Evolutionary conservation across 2,329 filamentous ascomycete genomes (phyloP).

Genomic region (Sporothrix mexicana): DNA sequence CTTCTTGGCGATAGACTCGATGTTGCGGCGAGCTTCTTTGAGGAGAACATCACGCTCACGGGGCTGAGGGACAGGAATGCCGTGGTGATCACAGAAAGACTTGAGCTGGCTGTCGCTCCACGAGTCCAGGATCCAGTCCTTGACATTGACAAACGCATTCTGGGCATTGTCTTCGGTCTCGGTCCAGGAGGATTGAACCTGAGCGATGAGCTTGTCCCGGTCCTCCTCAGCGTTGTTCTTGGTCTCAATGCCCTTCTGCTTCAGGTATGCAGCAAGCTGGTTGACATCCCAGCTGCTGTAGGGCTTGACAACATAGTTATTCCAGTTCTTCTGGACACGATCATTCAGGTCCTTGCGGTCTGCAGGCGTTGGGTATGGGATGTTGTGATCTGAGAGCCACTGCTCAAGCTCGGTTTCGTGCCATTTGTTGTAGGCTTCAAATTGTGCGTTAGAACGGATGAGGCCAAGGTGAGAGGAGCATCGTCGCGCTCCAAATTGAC

Average conservation of each 20-base stretch:
- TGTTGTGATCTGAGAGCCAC: conserved; percentile 90
- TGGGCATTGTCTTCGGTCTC: conserved; percentile 79
- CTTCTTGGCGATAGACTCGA: conserved; percentile 77
- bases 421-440: conserved; percentile 94
- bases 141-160: conserved; percentile 72
- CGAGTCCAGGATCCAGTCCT: conserved; percentile 93
- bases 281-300: conserved; percentile 78
- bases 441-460: not conserved
- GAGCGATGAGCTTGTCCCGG: conserved; percentile 70
- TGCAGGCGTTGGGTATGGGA: conserved; percentile 87
- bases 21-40: conserved; percentile 77
- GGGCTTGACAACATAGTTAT: conserved; percentile 72
- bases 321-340: conserved; percentile 90
- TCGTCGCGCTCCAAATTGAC: not conserved
- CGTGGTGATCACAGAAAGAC: conserved; percentile 86
- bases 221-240: conserved; percentile 70
- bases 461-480: too few relatives aligned
- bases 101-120: conserved; percentile 96
- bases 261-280: conserved; percentile 71
- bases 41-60: conserved; percentile 83
- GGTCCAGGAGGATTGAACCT: conserved; percentile 76
- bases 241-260: conserved; percentile 71
- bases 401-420: conserved; percentile 96
- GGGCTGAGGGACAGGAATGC: conserved; percentile 85
- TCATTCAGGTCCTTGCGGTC: conserved; percentile 95